A percentile compares a stretch with the other conserved stretches of the same genome.
Conservation (phyloP, 2,329 filamentous ascomycete genomes). For the Alternaria brassicicola region DNA sequence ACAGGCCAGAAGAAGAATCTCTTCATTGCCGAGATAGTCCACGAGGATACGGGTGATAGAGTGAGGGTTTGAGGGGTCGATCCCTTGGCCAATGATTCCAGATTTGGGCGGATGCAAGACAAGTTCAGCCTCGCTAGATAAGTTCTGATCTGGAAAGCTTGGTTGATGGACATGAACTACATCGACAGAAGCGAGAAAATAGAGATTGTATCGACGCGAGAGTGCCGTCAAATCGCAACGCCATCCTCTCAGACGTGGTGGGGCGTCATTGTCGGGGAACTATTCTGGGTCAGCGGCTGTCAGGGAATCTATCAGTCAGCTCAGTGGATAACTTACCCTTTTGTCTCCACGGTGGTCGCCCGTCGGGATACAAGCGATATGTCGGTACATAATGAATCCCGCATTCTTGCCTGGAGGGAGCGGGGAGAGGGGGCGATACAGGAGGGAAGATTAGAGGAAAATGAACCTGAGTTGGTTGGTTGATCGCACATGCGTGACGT, state of each 20-base stretch:
- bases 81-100: constrained; percentile 22
- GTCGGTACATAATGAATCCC: constrained; percentile 19
- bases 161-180: constrained; percentile 53
- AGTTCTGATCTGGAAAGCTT: constrained; percentile 50
- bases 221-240: constrained; percentile 55
- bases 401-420: background rate
- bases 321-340: constrained; percentile 29
- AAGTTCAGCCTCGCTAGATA: constrained; percentile 46
- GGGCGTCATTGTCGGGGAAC: constrained; percentile 17
- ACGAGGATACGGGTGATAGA: constrained; percentile 54
- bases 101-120: constrained; percentile 49
- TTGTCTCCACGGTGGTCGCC: constrained; percentile 28
- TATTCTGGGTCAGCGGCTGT: constrained; percentile 10
- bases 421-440: too few species aligned
- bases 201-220: constrained; percentile 55
- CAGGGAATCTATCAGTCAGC: background rate
- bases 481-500: constrained; percentile 6
- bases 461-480: background rate
- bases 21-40: constrained; percentile 53
- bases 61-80: constrained; percentile 50
- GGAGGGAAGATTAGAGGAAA: background rate
- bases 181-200: constrained; percentile 53
- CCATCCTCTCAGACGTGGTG: constrained; percentile 43
- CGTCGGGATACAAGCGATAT: constrained; percentile 33
- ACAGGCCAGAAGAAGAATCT: constrained; percentile 59